phyloP scores from a whole-genome alignment of 2,329 filamentous ascomycete species.

The Dothistroma septosporum region DNA sequence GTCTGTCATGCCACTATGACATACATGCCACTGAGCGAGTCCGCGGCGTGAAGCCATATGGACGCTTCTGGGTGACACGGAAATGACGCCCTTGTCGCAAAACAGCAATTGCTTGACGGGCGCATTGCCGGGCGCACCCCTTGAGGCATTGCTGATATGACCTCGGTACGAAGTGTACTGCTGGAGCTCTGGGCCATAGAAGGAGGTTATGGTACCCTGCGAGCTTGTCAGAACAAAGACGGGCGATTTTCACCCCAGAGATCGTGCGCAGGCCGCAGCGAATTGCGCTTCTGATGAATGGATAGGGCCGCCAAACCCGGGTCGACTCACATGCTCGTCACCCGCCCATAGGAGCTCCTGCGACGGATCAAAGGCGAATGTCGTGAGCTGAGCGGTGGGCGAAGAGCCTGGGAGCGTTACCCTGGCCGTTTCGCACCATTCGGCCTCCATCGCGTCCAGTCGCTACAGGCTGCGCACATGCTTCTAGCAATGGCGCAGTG shows the following conservation, averaged over 20 bases:
- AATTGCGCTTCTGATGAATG: conserved; percentile 4
- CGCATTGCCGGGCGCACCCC: conserved; percentile 53
- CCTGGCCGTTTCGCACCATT: conserved; percentile 66
- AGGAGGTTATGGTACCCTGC: conserved; percentile 83
- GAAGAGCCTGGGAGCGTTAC: conserved; percentile 75
- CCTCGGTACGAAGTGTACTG: conserved; percentile 87
- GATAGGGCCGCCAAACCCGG: neutral
- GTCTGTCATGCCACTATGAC: conserved; percentile 74
- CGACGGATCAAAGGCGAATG: conserved; percentile 80
- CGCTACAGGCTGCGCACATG: neutral
- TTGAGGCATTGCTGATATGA: conserved; percentile 51
- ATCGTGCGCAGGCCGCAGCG: conserved; percentile 7
- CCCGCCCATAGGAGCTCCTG: conserved; percentile 93
- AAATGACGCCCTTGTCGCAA: conserved; percentile 84
- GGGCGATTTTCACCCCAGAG: neutral
- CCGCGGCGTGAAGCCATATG: conserved; percentile 86
- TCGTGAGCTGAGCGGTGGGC: conserved; percentile 66
- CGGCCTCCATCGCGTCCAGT: conserved; percentile 45
- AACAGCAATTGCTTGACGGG: conserved; percentile 83
- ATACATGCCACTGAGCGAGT: conserved; percentile 81
- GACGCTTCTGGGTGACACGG: conserved; percentile 74
- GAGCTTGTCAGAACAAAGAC: neutral
- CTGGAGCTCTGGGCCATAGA: conserved; percentile 79
- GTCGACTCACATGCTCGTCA: conserved; percentile 71
- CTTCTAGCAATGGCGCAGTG: neutral